Evolutionary conservation across 805 yeast genomes (phyloP).

Genomic region (Starmerella ratchasimensis): DNA sequence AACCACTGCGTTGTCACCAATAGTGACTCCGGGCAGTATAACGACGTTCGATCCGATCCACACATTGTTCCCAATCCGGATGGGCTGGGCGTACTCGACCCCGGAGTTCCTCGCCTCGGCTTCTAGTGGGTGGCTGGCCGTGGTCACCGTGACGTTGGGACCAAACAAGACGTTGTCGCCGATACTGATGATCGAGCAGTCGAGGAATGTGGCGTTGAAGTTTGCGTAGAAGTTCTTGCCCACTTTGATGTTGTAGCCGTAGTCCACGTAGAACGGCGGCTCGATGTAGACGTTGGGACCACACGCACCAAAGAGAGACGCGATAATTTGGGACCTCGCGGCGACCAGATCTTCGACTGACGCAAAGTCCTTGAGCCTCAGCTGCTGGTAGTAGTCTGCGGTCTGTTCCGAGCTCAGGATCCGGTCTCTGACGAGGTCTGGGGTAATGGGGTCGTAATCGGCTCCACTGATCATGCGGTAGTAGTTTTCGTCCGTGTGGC

Average conservation of each 20-base stretch:
- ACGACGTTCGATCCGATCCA: slow-evolving; percentile 51
- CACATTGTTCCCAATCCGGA: slow-evolving; percentile 47
- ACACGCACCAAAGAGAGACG: slow-evolving; percentile 36
- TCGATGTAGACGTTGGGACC: slow-evolving; percentile 35
- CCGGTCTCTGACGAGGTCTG: slow-evolving; percentile 23
- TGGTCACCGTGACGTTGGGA: slow-evolving; percentile 44
- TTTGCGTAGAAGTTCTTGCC: slow-evolving; percentile 51
- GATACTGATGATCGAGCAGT: slow-evolving; percentile 44
- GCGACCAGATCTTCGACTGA: slow-evolving; percentile 23
- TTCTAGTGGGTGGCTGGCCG: slow-evolving; percentile 55
- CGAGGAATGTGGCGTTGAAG: slow-evolving; percentile 39
- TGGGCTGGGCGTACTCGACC: slow-evolving; percentile 43
- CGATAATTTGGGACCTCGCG: slow-evolving; percentile 30
- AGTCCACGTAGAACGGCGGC: slow-evolving; percentile 49
- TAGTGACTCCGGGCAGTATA: slow-evolving; percentile 50
- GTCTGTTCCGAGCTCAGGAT: slow-evolving; percentile 23
- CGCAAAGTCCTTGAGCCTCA: slow-evolving; percentile 21
- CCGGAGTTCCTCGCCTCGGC: slow-evolving; percentile 32
- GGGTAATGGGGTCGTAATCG: slow-evolving; percentile 30
- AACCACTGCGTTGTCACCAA: slow-evolving; percentile 47
- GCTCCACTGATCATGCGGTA: slow-evolving; percentile 46
- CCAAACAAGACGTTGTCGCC: slow-evolving; percentile 51
- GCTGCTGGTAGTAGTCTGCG: slow-evolving; percentile 22
- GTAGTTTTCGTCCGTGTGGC: slow-evolving; percentile 25
- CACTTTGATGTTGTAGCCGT: slow-evolving; percentile 45